Conservation (phyloP, 345 rosid species). For the Eucalyptus virginea region DNA sequence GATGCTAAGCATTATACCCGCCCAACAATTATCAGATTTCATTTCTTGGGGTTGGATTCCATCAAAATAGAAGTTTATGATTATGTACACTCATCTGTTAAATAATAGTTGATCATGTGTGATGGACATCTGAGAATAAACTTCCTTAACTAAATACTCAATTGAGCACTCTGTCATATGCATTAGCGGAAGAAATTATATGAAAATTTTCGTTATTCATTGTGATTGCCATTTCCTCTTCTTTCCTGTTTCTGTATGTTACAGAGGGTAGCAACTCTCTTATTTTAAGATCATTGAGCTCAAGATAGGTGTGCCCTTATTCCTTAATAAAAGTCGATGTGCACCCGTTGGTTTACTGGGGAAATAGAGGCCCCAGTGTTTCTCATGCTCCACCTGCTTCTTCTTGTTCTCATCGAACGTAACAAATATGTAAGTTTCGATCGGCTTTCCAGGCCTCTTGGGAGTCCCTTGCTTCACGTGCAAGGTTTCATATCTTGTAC, state of each 20-base stretch:
- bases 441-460: conserved; percentile 24
- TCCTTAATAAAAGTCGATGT: background rate
- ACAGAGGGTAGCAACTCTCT: background rate
- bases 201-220: background rate
- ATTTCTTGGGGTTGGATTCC: background rate
- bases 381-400: conserved; percentile 24
- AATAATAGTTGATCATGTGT: background rate
- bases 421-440: conserved; percentile 53
- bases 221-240: background rate
- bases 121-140: background rate
- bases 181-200: background rate
- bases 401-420: conserved; percentile 45
- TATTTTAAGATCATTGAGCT: background rate
- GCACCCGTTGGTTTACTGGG: conserved; percentile 11
- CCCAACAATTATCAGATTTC: background rate
- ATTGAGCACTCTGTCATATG: background rate
- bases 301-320: background rate
- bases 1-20: background rate
- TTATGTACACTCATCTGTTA: background rate
- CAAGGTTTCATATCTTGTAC: background rate
- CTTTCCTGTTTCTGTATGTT: background rate
- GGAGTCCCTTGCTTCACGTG: conserved; percentile 38
- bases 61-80: background rate
- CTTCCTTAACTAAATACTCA: background rate
- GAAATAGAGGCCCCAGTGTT: conserved; percentile 30